Conservation (phyloP, 2,329 filamentous ascomycete genomes). For the Trichoderma atroviride region DNA sequence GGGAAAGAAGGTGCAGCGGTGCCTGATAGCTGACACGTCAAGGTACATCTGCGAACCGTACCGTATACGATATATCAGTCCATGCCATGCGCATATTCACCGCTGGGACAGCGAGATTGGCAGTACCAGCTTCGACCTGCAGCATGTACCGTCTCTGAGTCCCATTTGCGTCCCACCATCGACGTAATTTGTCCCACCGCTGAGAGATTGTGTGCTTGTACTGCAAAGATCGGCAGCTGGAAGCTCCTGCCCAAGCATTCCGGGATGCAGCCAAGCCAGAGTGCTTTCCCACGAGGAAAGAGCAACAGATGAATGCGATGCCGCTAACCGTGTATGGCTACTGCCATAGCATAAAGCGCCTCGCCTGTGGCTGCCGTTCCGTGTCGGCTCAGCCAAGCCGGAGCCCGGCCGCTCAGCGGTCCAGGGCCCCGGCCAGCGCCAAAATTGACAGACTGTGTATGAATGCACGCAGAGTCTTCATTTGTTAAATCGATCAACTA, state of each 20-base stretch:
- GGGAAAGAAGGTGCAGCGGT: not conserved
- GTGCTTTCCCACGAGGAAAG: not conserved
- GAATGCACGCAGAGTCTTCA: not conserved
- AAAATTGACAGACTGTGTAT: not conserved
- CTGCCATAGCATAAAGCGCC: not conserved
- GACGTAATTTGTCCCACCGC: not conserved
- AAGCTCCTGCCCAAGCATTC: not conserved
- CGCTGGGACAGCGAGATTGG: conserved; percentile 36
- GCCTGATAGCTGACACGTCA: not conserved
- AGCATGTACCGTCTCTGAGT: not conserved
- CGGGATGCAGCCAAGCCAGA: not conserved
- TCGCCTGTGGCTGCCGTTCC: conserved; percentile 13
- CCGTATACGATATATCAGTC: not conserved
- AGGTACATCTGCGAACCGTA: not conserved
- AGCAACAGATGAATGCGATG: not conserved
- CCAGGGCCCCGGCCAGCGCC: not conserved
- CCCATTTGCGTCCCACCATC: not conserved
- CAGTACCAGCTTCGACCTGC: conserved; percentile 39
- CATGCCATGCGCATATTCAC: not conserved
- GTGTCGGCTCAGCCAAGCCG: not conserved
- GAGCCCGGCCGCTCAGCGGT: not conserved
- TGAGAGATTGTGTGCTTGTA: not conserved
- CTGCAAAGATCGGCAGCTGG: conserved; percentile 16
- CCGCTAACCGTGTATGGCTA: not conserved
- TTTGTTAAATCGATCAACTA: not conserved